phyloP scores from a whole-genome alignment of 1,284 basidiomycete genomes.

The Ustilago tritici region DNA sequence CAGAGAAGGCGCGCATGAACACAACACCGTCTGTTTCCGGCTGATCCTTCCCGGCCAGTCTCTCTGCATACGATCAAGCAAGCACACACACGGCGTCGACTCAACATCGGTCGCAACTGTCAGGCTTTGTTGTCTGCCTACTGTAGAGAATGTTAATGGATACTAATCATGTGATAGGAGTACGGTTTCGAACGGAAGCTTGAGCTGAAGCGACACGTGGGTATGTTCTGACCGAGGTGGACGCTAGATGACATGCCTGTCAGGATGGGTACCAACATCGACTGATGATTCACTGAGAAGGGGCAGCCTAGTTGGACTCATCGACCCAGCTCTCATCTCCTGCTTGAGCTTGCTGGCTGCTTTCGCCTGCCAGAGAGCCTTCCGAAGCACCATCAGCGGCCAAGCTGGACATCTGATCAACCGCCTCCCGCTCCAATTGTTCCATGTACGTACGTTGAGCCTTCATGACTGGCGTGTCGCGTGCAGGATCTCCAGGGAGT shows the following conservation, averaged over 20 bases:
- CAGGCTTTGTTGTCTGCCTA: not conserved
- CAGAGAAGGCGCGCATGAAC: not conserved
- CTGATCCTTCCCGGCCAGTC: not conserved
- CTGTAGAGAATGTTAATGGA: not conserved
- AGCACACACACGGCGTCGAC: too few relatives aligned
- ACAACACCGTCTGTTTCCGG: not conserved
- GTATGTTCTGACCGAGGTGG: too few relatives aligned
- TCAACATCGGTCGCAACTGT: not conserved
- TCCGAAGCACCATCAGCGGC: not conserved
- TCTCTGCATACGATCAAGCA: not conserved
- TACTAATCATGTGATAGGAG: too few relatives aligned
- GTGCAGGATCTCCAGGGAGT: slow-evolving; percentile 30
- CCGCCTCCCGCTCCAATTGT: slow-evolving; percentile 38
- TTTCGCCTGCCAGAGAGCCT: not conserved
- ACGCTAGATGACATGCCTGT: too few relatives aligned
- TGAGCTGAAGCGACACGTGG: too few relatives aligned
- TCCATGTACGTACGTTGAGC: slow-evolving; percentile 47
- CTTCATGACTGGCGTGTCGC: slow-evolving; percentile 50
- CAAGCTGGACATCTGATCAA: slow-evolving; percentile 16
- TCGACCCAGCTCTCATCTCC: slow-evolving; percentile 25
- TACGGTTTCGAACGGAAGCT: too few relatives aligned
- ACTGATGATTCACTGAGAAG: slow-evolving; percentile 1
- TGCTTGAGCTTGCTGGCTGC: not conserved
- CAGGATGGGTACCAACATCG: not conserved
- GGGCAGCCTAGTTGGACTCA: slow-evolving; percentile 19